Conservation (phyloP, 2,329 filamentous ascomycete genomes). For the Aspergillus eucalypticola region DNA sequence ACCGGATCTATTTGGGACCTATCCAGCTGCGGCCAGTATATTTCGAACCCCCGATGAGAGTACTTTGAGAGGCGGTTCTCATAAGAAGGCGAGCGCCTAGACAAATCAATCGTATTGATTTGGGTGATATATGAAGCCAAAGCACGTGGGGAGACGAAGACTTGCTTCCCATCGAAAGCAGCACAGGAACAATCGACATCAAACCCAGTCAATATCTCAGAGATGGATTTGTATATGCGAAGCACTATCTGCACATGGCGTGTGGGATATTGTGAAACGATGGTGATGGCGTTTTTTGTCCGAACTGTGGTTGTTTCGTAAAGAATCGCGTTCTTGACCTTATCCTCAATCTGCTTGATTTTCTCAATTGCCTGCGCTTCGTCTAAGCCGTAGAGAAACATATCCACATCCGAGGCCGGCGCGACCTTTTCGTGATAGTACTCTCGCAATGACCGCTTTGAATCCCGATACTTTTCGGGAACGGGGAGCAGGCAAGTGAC, state of each 20-base stretch:
- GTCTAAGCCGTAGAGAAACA: slow-evolving; percentile 78
- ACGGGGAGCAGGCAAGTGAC: slow-evolving; percentile 76
- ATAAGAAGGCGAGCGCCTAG: slow-evolving; percentile 78
- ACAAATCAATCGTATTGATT: slow-evolving; percentile 76
- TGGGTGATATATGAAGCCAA: slow-evolving; percentile 79
- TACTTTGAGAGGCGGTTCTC: slow-evolving; percentile 87
- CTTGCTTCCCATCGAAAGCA: slow-evolving; percentile 77
- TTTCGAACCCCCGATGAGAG: slow-evolving; percentile 79
- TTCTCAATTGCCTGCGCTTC: slow-evolving; percentile 79
- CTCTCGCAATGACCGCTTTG: slow-evolving; percentile 62
- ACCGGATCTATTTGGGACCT: slow-evolving; percentile 72
- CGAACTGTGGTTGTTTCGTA: slow-evolving; percentile 81
- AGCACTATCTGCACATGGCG: slow-evolving; percentile 85
- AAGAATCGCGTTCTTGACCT: slow-evolving; percentile 74
- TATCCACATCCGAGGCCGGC: slow-evolving; percentile 81
- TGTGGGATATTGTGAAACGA: slow-evolving; percentile 79
- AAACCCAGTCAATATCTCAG: slow-evolving; percentile 83
- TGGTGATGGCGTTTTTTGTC: slow-evolving; percentile 85
- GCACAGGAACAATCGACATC: slow-evolving; percentile 83
- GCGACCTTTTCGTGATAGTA: slow-evolving; percentile 82
- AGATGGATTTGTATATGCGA: slow-evolving; percentile 78
- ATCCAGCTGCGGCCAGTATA: slow-evolving; percentile 75
- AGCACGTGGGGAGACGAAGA: slow-evolving; percentile 76
- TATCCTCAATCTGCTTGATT: slow-evolving; percentile 76
- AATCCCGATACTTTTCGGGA: slow-evolving; percentile 60